Percentiles rank a stretch among this genome's conserved stretches.
These are phyloP conservation scores for Coemansia sp. DNA, from an alignment of 192 early-diverging fungal species.

Conservation along the genomic window DNA sequence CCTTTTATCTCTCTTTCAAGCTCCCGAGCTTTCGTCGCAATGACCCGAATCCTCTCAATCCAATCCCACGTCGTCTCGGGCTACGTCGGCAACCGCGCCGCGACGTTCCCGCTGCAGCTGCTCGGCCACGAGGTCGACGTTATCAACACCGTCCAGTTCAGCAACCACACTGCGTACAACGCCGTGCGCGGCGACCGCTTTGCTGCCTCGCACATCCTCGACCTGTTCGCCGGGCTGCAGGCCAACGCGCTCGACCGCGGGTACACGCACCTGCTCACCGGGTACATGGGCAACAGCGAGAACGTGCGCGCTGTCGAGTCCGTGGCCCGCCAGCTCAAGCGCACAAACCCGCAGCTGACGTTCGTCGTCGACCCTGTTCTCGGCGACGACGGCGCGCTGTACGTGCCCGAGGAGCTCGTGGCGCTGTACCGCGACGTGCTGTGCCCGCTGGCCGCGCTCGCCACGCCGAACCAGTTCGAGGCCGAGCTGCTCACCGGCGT, in stretches of 20 bases:
- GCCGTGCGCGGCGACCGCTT: conserved; percentile 68
- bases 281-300: conserved; percentile 80
- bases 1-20: no score
- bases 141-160: conserved; percentile 90
- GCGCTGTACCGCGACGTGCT: conserved; percentile 72
- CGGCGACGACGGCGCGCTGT: conserved; percentile 83
- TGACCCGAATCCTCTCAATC: conserved; percentile 48
- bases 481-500: conserved; percentile 70
- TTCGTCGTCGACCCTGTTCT: conserved; percentile 85
- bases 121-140: conserved; percentile 91
- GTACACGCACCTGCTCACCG: conserved; percentile 83
- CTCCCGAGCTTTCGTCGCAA: neutral
- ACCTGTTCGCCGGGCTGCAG: conserved; percentile 70
- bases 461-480: conserved; percentile 94
- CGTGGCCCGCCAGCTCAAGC: conserved; percentile 57
- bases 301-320: conserved; percentile 58
- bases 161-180: conserved; percentile 91
- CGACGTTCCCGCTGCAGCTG: conserved; percentile 88
- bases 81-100: conserved; percentile 82
- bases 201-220: conserved; percentile 60
- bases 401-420: conserved; percentile 77
- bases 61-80: conserved; percentile 68
- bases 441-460: conserved; percentile 65
- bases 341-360: conserved; percentile 36
- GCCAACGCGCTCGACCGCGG: conserved; percentile 65